These are phyloP conservation scores for Annulohypoxylon stygium DNA, from an alignment of 495 filamentous ascomycete species.

Conservation along the genomic window DNA sequence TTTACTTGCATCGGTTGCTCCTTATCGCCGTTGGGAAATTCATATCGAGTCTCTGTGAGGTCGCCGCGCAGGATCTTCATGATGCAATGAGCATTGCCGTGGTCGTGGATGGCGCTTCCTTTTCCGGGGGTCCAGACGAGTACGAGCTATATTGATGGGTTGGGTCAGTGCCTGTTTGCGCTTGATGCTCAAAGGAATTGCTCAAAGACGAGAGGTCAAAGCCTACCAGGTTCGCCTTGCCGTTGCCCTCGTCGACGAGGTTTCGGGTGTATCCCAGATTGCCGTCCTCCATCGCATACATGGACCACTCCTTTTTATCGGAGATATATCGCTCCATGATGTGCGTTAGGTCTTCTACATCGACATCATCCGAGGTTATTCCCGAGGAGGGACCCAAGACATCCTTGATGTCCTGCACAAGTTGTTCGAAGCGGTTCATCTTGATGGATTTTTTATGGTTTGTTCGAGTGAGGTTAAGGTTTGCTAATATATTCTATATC, in stretches of 20 bases:
- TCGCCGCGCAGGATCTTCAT: slow-evolving; percentile 80
- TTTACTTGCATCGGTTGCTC: slow-evolving; percentile 66
- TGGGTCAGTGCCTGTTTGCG: slow-evolving; percentile 18
- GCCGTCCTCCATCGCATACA: slow-evolving; percentile 75
- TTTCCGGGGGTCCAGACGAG: slow-evolving; percentile 96
- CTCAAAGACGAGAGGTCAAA: not conserved
- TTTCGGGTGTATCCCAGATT: slow-evolving; percentile 84
- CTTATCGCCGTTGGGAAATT: slow-evolving; percentile 72
- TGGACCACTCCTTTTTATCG: slow-evolving; percentile 74
- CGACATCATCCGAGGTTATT: slow-evolving; percentile 81
- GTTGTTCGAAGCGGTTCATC: slow-evolving; percentile 72
- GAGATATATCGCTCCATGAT: slow-evolving; percentile 81
- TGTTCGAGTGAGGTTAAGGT: not conserved
- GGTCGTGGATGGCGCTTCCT: slow-evolving; percentile 87
- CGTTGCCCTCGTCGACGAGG: slow-evolving; percentile 89
- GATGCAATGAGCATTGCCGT: slow-evolving; percentile 83
- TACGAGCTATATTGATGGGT: slow-evolving; percentile 69
- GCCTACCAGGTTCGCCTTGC: slow-evolving; percentile 87
- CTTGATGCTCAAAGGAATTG: not conserved
- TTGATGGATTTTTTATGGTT: slow-evolving; percentile 10
- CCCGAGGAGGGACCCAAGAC: slow-evolving; percentile 83
- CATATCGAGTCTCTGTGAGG: slow-evolving; percentile 83
- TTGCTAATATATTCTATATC: slow-evolving; percentile 12
- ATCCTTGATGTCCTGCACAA: slow-evolving; percentile 77
- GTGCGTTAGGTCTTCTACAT: slow-evolving; percentile 73